These are phyloP conservation scores for Solanum arcanum DNA, from an alignment of 257 asterid genomes.

Conservation along the genomic window DNA sequence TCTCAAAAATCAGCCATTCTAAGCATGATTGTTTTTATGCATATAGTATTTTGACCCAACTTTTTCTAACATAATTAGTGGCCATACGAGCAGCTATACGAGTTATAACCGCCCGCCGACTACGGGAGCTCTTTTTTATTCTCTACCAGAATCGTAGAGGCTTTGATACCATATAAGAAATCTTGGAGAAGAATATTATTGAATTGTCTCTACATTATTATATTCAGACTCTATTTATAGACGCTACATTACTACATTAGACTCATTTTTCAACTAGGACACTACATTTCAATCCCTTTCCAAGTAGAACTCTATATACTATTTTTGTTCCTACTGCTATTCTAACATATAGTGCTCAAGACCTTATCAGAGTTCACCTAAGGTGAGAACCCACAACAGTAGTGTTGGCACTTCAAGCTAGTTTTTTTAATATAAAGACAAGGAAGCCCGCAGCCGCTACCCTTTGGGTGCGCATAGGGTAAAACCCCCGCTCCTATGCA, in stretches of 20 bases:
- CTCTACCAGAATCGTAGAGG: not conserved
- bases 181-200: not conserved
- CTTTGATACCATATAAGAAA: not conserved
- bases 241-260: no score
- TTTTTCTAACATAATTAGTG: not conserved
- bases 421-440: not conserved
- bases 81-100: not conserved
- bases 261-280: not conserved
- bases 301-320: not conserved
- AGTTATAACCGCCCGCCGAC: not conserved
- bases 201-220: not conserved
- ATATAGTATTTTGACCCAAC: no score
- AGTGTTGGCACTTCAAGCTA: not conserved
- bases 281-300: not conserved
- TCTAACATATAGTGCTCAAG: not conserved
- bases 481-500: no score
- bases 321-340: not conserved
- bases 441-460: no score
- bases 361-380: not conserved
- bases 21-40: not conserved
- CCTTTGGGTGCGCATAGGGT: no score
- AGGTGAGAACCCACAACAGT: not conserved
- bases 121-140: not conserved
- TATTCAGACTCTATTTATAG: not conserved
- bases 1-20: not conserved